phyloP scores from a whole-genome alignment of 116 monocot genomes.

The Dioscorea cayenensis region DNA sequence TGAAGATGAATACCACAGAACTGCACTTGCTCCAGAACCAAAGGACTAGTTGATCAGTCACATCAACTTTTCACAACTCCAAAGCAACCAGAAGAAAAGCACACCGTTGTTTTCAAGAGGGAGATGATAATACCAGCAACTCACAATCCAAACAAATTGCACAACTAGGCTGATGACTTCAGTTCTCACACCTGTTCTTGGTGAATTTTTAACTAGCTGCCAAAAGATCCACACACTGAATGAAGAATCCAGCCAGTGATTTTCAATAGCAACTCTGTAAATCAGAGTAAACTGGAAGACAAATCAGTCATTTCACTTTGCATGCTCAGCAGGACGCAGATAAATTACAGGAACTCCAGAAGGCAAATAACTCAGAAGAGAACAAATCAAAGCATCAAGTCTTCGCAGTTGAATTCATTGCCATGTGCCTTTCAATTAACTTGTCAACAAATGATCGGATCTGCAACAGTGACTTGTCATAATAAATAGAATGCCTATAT shows the following conservation, averaged over 20 bases:
- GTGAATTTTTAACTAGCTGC: background rate
- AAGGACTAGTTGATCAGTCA: background rate
- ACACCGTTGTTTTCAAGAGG: background rate
- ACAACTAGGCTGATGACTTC: background rate
- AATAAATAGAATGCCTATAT: background rate
- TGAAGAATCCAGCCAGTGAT: background rate
- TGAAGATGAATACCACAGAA: background rate
- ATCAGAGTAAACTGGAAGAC: background rate
- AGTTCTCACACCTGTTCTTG: background rate
- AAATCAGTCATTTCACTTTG: background rate
- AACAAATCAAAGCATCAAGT: conserved; percentile 22
- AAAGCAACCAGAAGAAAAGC: background rate
- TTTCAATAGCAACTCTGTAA: background rate
- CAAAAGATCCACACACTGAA: background rate
- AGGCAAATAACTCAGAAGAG: background rate
- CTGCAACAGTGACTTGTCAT: conserved; percentile 34
- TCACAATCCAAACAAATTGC: background rate
- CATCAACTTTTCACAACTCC: background rate
- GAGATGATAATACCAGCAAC: background rate
- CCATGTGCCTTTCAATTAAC: conserved; percentile 75
- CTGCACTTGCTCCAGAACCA: background rate
- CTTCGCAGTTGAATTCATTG: conserved; percentile 30
- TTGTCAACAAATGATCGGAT: conserved; percentile 86
- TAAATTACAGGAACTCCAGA: background rate
- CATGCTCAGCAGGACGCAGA: background rate